Evolutionary conservation across 176 grass and related monocot species (phyloP), one percentile per base, ranked within the genome.

Genomic region (Lolium perenne): DNA sequence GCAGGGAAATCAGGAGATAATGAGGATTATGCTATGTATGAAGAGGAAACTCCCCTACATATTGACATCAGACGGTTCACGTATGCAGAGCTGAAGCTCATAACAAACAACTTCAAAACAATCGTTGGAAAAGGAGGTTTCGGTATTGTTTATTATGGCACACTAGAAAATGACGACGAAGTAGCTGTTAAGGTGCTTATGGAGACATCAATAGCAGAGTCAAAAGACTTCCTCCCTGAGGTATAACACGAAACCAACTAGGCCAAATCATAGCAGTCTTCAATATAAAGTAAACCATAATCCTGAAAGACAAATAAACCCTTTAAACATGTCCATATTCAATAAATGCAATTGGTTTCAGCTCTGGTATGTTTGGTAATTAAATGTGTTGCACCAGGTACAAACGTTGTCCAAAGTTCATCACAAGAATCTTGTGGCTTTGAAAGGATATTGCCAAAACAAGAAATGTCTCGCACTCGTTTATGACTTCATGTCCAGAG

Each of bases 391-490:
- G 2, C 1, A 0, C 1, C 83, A 85, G 83, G 83, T 85, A n/a
- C 83, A 85, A 85, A 78, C 61, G 2, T 78, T 85, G 47, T 85
- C 73, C 4, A 76, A 77, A 56, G 71, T 77, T 66, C 80, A 91
- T 78, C 89, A 91, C 50, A 91, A 87, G 21, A 91, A 91, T 14
- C 80, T 91, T 0, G 85, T 91, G 12, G 15, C 74, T 38, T 62
- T 91, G 56, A 38, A 87, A 57, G 89, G 89, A 7, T 91, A 87
- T 50, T 91, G 89, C 58, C 81, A 84, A 35, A 83, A 91, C n/a
- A 61, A 41, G 86, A 86, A 84, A 9, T 82, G 86, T 8, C 80
- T 91, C 0, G 89, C 89, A 16, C 80, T 87, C 4, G 70, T 84
- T 4, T 91, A 88, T 67, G 80, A 84, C 9, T 91, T 74, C 22